Evolutionary conservation across 2,329 filamentous ascomycete species (phyloP).

Genomic region (Diaporthe sp.): DNA sequence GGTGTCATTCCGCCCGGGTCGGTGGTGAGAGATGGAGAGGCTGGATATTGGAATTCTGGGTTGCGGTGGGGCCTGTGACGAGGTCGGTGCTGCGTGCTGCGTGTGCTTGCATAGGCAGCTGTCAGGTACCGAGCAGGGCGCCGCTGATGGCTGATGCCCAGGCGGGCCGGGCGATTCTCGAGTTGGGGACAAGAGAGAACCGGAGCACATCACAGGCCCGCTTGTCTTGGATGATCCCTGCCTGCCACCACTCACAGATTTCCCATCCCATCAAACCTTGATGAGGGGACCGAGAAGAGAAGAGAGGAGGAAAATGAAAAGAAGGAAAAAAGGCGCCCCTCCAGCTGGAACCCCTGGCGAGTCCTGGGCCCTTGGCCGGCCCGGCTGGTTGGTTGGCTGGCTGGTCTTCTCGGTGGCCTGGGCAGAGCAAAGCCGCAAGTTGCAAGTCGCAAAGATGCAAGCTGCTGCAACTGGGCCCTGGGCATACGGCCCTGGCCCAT

Average conservation of each 20-base stretch:
- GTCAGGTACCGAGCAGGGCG: conserved; percentile 32
- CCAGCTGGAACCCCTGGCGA: conserved; percentile 1
- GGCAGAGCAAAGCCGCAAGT: conserved; percentile 18
- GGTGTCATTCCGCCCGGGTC: conserved; percentile 24
- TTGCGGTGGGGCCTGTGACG: conserved; percentile 18
- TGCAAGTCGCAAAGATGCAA: not conserved
- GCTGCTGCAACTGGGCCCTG: conserved; percentile 26
- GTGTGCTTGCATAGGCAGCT: conserved; percentile 22
- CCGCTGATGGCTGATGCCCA: conserved; percentile 30
- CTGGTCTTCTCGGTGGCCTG: not conserved
- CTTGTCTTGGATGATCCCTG: conserved; percentile 31
- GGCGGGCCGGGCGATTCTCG: conserved; percentile 21
- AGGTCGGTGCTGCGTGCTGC: not conserved
- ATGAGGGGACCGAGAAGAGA: not conserved
- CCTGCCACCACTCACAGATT: conserved; percentile 13
- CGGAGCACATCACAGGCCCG: conserved; percentile 27
- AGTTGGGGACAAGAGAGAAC: not conserved
- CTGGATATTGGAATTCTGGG: conserved; percentile 14
- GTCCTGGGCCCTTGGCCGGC: not conserved
- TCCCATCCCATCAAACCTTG: conserved; percentile 19
- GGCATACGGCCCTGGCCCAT: not conserved
- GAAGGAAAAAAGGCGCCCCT: conserved; percentile 2
- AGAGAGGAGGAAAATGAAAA: not conserved
- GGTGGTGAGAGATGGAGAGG: conserved; percentile 12
- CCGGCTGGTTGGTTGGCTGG: not conserved